Percentiles rank a stretch among this genome's conserved stretches.
These are phyloP conservation scores for Pyricularia sp. DNA, from an alignment of 2,329 filamentous ascomycete genomes.

Conservation along the genomic window DNA sequence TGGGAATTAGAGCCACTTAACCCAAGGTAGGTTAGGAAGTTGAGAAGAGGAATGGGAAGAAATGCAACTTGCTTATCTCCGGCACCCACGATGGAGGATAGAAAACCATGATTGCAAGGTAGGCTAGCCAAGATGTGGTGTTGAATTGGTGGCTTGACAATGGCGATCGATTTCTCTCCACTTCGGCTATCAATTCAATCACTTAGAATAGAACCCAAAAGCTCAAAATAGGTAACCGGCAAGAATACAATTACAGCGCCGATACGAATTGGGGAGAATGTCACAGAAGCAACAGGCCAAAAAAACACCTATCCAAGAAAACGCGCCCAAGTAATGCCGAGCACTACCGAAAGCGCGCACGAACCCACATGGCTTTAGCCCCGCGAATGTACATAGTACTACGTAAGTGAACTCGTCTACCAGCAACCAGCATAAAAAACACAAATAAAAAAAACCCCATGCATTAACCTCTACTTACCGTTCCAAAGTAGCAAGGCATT, in stretches of 20 bases:
- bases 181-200: background rate
- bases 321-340: too few relatives aligned
- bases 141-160: background rate
- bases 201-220: background rate
- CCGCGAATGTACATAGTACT: too few relatives aligned
- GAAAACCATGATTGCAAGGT: conserved; percentile 35
- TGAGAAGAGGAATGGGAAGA: too few relatives aligned
- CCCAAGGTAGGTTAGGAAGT: too few relatives aligned
- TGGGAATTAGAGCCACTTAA: too few relatives aligned
- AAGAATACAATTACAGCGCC: background rate
- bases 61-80: conserved; percentile 31
- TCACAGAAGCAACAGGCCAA: background rate
- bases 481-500: background rate
- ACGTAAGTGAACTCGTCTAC: background rate
- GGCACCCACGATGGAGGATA: conserved; percentile 48
- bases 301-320: background rate
- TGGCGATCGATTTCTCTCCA: background rate
- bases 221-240: background rate
- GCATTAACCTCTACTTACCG: background rate
- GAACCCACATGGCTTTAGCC: background rate
- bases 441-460: background rate
- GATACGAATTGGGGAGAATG: background rate
- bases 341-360: background rate
- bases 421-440: too few relatives aligned
- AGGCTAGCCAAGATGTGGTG: too few relatives aligned